A percentile compares a stretch with the other conserved stretches of the same genome.
Evolutionary conservation across 2,329 filamentous ascomycete genomes (phyloP).

Genomic region (Aschersonia sp.): DNA sequence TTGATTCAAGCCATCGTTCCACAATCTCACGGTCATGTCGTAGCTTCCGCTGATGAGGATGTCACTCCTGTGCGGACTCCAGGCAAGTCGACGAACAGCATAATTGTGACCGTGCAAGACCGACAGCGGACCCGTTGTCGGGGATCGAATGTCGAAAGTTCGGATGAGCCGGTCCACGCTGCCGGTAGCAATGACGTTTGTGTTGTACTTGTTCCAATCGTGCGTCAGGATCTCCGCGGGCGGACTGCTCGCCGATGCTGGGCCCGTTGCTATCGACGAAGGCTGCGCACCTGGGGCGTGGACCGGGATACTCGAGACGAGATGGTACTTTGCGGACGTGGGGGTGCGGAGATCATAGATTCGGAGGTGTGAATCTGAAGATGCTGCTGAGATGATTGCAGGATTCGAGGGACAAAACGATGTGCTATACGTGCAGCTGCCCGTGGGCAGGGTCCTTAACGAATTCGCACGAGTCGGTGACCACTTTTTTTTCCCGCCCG

Average conservation of each 20-base stretch:
- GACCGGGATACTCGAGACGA: slow-evolving; percentile 69
- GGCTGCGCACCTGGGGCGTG: slow-evolving; percentile 41
- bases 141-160: slow-evolving; percentile 78
- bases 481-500: slow-evolving; percentile 40
- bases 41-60: slow-evolving; percentile 82
- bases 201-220: slow-evolving; percentile 97
- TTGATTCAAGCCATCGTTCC: slow-evolving; percentile 57
- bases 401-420: slow-evolving; percentile 81
- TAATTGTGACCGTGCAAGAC: slow-evolving; percentile 80
- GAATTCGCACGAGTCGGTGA: slow-evolving; percentile 63
- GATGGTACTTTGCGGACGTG: slow-evolving; percentile 73
- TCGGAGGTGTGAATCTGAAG: slow-evolving; percentile 76
- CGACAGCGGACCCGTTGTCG: slow-evolving; percentile 54
- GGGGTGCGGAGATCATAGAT: slow-evolving; percentile 88
- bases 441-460: slow-evolving; percentile 74
- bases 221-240: slow-evolving; percentile 81
- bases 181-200: slow-evolving; percentile 69
- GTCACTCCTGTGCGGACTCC: slow-evolving; percentile 89
- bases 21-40: slow-evolving; percentile 93
- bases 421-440: slow-evolving; percentile 89
- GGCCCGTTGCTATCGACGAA: too few species aligned
- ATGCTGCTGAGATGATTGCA: slow-evolving; percentile 71
- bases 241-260: slow-evolving; percentile 24
- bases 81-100: slow-evolving; percentile 70
- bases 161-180: slow-evolving; percentile 80